Evolutionary conservation across 257 asterid genomes (phyloP).

Genomic region (Eustoma russellianum): DNA sequence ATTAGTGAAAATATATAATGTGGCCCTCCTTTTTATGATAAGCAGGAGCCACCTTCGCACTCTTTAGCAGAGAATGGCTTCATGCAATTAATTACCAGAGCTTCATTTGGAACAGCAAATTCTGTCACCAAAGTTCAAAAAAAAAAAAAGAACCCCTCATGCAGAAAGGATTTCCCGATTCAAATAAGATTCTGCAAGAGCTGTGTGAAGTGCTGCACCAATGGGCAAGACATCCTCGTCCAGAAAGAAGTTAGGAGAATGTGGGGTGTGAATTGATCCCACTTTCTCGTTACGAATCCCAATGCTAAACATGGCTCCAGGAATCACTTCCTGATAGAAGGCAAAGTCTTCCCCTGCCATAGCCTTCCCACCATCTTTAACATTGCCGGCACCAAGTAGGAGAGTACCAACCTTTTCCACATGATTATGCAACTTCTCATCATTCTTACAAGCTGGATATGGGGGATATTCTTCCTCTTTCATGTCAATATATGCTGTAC

Average conservation of each 20-base stretch:
- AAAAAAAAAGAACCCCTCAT: background rate
- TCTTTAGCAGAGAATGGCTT: background rate
- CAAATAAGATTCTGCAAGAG: conserved; percentile 33
- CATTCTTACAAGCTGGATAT: conserved; percentile 68
- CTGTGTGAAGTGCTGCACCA: conserved; percentile 53
- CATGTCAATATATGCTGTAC: conserved; percentile 47
- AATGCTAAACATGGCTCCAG: conserved; percentile 50
- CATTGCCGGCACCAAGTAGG: conserved; percentile 45
- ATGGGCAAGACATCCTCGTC: conserved; percentile 73
- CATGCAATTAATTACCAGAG: too few species aligned
- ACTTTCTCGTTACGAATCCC: conserved; percentile 58
- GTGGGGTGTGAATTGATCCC: conserved; percentile 58
- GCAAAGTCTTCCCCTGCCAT: conserved; percentile 90
- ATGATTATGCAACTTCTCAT: conserved; percentile 40
- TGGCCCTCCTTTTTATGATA: too few species aligned
- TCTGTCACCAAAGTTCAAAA: too few species aligned
- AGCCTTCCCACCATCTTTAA: conserved; percentile 33
- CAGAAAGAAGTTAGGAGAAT: conserved; percentile 77
- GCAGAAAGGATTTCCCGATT: conserved; percentile 7
- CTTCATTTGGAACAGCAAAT: too few species aligned
- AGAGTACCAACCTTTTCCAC: conserved; percentile 50
- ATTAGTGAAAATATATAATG: too few species aligned
- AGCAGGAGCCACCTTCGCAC: too few species aligned
- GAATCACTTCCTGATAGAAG: conserved; percentile 64
- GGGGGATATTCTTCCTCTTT: conserved; percentile 38